Evolutionary conservation across 768 basidiomycete species (phyloP).

Genomic region (Mycena galericulata): DNA sequence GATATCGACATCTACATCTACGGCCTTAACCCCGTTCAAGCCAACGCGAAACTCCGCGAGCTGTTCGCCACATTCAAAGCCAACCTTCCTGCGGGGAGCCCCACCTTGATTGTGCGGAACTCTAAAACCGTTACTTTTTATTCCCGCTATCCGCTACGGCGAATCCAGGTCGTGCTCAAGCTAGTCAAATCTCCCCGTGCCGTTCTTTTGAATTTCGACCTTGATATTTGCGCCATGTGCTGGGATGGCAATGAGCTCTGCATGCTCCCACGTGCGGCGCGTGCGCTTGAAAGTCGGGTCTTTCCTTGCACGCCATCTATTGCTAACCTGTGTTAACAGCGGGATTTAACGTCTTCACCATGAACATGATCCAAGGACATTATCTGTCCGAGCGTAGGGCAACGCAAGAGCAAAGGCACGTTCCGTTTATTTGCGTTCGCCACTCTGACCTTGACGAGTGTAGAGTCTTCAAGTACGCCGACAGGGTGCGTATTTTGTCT

Average conservation of each 20-base stretch:
- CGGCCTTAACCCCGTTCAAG: neutral
- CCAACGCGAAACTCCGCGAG: slow-evolving; percentile 9
- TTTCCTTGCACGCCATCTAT: neutral
- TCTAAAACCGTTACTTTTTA: slow-evolving; percentile 24
- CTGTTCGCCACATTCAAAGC: slow-evolving; percentile 3
- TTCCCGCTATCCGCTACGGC: slow-evolving; percentile 16
- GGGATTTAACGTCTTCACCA: slow-evolving; percentile 15
- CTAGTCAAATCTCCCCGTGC: slow-evolving; percentile 7
- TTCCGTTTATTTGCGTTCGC: no score
- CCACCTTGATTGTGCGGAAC: slow-evolving; percentile 16
- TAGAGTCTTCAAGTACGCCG: slow-evolving; percentile 29
- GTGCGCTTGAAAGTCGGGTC: slow-evolving; percentile 22
- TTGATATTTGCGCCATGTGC: slow-evolving; percentile 24
- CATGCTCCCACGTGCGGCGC: slow-evolving; percentile 25
- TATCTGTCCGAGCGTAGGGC: slow-evolving; percentile 6
- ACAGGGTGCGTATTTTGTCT: neutral
- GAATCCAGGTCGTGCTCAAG: slow-evolving; percentile 25
- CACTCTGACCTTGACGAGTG: no score
- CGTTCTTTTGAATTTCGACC: slow-evolving; percentile 23
- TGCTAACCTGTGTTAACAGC: neutral
- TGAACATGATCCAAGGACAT: slow-evolving; percentile 21
- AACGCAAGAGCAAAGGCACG: slow-evolving; percentile 12
- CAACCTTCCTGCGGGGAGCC: slow-evolving; percentile 2
- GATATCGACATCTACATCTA: slow-evolving; percentile 25
- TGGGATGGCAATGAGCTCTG: slow-evolving; percentile 16